Percentiles rank a stretch among this genome's conserved stretches.
phyloP scores from a whole-genome alignment of 106 monocot genomes.

The Dendrobium chrysotoxum region DNA sequence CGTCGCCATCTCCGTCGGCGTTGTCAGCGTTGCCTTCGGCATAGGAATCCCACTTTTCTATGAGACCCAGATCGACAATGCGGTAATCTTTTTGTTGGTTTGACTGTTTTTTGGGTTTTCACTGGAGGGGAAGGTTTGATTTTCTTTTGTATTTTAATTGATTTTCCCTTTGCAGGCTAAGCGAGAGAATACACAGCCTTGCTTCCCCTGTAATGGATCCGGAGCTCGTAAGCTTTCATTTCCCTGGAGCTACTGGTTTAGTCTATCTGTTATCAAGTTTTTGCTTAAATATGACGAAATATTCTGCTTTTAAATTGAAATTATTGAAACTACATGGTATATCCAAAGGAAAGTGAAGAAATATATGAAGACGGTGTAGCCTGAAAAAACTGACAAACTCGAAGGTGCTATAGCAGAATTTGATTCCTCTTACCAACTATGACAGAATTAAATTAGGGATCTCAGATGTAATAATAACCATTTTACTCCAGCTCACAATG shows the following conservation, averaged over 20 bases:
- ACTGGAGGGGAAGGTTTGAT: not conserved
- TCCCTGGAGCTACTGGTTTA: not conserved
- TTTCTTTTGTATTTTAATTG: not conserved
- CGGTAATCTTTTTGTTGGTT: slow-evolving; percentile 41
- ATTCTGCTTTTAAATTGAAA: too few species aligned
- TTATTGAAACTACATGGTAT: too few species aligned
- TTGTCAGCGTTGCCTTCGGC: slow-evolving; percentile 71
- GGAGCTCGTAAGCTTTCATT: slow-evolving; percentile 64
- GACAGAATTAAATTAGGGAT: too few species aligned
- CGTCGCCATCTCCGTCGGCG: slow-evolving; percentile 70
- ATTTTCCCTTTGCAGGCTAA: slow-evolving; percentile 44
- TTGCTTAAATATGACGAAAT: not conserved
- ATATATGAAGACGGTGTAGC: too few species aligned
- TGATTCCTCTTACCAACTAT: too few species aligned
- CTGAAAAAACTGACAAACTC: too few species aligned
- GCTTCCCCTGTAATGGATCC: slow-evolving; percentile 86
- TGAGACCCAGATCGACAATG: slow-evolving; percentile 75
- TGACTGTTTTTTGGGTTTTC: not conserved
- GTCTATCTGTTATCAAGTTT: not conserved
- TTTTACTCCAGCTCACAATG: too few species aligned
- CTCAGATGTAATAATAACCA: too few species aligned
- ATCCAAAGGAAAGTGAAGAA: too few species aligned
- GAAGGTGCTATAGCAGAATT: too few species aligned
- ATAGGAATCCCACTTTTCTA: slow-evolving; percentile 86
- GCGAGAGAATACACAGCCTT: slow-evolving; percentile 81